phyloP scores from a whole-genome alignment of 148 eudicot species.

The Fagopyrum homotropicum region DNA sequence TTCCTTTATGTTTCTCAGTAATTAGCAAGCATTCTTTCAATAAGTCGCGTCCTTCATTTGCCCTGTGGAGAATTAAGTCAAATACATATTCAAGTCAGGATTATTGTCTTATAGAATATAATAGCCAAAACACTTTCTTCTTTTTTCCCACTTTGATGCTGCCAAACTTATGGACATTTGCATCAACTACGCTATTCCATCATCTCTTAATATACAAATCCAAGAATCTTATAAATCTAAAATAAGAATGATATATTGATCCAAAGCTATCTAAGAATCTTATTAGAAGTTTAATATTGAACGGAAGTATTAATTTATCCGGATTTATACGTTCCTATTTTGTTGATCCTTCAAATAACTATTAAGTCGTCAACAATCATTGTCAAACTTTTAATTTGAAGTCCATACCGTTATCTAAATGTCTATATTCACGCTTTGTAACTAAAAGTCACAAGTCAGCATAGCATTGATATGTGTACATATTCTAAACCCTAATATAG shows the following conservation, averaged over 20 bases:
- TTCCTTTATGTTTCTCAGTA: slow-evolving; percentile 58
- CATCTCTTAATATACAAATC: background rate
- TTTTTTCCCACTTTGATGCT: background rate
- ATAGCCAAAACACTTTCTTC: background rate
- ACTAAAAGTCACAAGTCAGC: background rate
- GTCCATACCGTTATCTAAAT: background rate
- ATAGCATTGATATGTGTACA: background rate
- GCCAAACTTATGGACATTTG: background rate
- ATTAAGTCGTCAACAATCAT: background rate
- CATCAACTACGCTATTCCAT: background rate
- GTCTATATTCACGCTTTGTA: background rate
- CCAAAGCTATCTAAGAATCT: background rate
- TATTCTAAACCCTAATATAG: background rate
- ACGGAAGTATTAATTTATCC: background rate
- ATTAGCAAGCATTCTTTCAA: slow-evolving; percentile 69
- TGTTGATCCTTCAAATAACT: slow-evolving; percentile 1
- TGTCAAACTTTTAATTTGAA: background rate
- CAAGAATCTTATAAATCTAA: background rate
- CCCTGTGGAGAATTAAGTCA: slow-evolving; percentile 35
- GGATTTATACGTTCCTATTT: background rate
- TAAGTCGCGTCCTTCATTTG: slow-evolving; percentile 63
- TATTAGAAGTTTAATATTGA: background rate
- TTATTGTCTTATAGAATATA: background rate
- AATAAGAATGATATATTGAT: background rate
- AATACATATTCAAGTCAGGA: background rate